A percentile compares a stretch with the other conserved stretches of the same genome.
Evolutionary conservation across 805 yeast species (phyloP).

Genomic region (Nakazawaea wickerhamii): DNA sequence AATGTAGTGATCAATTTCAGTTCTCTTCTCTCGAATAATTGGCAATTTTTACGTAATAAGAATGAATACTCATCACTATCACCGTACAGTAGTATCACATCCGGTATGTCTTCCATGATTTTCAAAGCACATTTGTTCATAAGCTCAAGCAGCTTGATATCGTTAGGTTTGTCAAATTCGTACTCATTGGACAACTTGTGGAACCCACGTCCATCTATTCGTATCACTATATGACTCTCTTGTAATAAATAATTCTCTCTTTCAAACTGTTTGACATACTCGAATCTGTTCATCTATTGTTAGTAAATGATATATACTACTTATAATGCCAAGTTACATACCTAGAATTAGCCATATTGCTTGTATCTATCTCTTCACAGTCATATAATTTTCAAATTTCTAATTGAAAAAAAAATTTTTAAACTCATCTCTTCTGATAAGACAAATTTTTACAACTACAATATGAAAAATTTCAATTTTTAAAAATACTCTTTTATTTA

Average conservation of each 20-base stretch:
- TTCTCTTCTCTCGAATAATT: conserved; percentile 76
- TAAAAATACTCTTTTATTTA: too few species aligned
- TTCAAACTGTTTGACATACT: conserved; percentile 83
- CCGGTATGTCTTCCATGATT: conserved; percentile 61
- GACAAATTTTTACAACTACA: background rate
- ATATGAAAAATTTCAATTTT: too few species aligned
- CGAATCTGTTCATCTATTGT: conserved; percentile 25
- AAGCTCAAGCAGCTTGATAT: conserved; percentile 62
- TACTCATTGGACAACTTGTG: conserved; percentile 77
- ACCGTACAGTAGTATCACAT: conserved; percentile 79
- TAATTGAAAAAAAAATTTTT: background rate
- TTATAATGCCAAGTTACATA: background rate
- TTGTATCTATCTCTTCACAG: background rate
- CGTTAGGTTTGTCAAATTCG: conserved; percentile 84
- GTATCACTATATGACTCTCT: conserved; percentile 72
- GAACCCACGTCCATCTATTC: conserved; percentile 93
- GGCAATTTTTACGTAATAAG: conserved; percentile 57
- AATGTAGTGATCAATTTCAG: conserved; percentile 76
- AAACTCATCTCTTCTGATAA: background rate
- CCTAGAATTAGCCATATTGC: conserved; percentile 12
- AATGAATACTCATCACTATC: conserved; percentile 95
- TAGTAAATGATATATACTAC: background rate
- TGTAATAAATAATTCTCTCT: conserved; percentile 67
- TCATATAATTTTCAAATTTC: background rate
- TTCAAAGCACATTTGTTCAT: conserved; percentile 79